Percentiles rank a stretch among this genome's conserved stretches.
phyloP scores from a whole-genome alignment of 1,139 yeast species.

The Debaryomyces subglobosus region DNA sequence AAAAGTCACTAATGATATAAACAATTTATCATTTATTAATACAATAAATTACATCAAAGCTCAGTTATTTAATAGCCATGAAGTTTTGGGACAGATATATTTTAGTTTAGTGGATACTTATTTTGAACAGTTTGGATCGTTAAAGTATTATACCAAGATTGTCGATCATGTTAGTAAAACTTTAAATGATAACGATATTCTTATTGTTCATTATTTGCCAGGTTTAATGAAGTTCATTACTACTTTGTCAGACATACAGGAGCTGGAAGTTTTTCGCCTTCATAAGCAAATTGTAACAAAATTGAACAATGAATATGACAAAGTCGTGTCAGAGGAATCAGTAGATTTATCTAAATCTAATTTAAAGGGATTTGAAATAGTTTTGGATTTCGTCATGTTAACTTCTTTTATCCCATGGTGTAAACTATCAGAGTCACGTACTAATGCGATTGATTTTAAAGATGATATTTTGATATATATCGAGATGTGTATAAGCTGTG shows the following conservation, averaged over 20 bases:
- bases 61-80: slow-evolving; percentile 69
- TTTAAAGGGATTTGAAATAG: slow-evolving; percentile 53
- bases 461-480: slow-evolving; percentile 40
- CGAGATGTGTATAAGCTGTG: slow-evolving; percentile 49
- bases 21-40: slow-evolving; percentile 54
- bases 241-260: slow-evolving; percentile 23
- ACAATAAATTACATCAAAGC: slow-evolving; percentile 61
- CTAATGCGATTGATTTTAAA: slow-evolving; percentile 58
- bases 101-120: slow-evolving; percentile 50
- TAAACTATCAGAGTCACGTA: slow-evolving; percentile 47
- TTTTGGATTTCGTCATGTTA: slow-evolving; percentile 57
- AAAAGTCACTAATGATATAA: slow-evolving; percentile 43
- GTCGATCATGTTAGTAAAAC: slow-evolving; percentile 31
- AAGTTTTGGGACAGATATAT: slow-evolving; percentile 66
- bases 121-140: slow-evolving; percentile 31
- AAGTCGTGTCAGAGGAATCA: slow-evolving; percentile 28
- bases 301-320: slow-evolving; percentile 26
- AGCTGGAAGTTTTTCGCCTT: slow-evolving; percentile 29
- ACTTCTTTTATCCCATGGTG: slow-evolving; percentile 76
- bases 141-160: slow-evolving; percentile 40
- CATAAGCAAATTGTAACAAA: slow-evolving; percentile 26
- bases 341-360: slow-evolving; percentile 54
- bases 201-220: slow-evolving; percentile 68
- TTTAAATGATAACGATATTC: slow-evolving; percentile 61
- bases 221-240: slow-evolving; percentile 52